phyloP scores from a whole-genome alignment of 2,329 filamentous ascomycete species.

The Raffaelea arxii region DNA sequence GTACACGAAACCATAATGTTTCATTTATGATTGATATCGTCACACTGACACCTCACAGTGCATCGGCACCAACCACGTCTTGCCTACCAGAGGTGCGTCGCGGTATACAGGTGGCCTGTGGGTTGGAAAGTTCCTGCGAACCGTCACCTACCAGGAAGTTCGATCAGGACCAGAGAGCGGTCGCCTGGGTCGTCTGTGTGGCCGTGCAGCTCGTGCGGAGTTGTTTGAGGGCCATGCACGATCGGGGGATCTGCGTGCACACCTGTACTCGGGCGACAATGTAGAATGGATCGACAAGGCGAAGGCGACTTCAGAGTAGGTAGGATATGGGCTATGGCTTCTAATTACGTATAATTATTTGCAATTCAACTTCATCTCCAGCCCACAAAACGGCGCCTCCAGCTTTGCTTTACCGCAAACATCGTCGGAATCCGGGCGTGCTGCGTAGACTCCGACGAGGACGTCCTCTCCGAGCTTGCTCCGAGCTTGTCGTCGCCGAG shows the following conservation, averaged over 20 bases:
- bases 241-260: constrained; percentile 37
- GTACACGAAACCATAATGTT: too few species aligned
- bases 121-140: constrained; percentile 44
- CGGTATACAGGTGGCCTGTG: constrained; percentile 42
- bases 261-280: constrained; percentile 29
- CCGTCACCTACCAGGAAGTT: constrained; percentile 44
- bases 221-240: constrained; percentile 43
- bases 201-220: constrained; percentile 37
- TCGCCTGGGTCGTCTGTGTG: constrained; percentile 37
- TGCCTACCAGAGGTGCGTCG: constrained; percentile 37
- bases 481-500: constrained; percentile 7
- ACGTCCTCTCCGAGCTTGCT: constrained; percentile 4
- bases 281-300: constrained; percentile 30
- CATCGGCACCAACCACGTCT: constrained; percentile 45
- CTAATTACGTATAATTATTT: neutral
- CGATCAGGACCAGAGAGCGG: constrained; percentile 30
- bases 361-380: neutral
- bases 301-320: constrained; percentile 14
- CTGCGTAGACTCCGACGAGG: constrained; percentile 9
- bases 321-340: neutral
- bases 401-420: constrained; percentile 2
- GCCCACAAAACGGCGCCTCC: neutral
- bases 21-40: too few species aligned
- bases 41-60: too few species aligned
- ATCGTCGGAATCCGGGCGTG: constrained; percentile 10